Conservation (phyloP, 257 asterid species). For the Capsicum rhomboideum region DNA sequence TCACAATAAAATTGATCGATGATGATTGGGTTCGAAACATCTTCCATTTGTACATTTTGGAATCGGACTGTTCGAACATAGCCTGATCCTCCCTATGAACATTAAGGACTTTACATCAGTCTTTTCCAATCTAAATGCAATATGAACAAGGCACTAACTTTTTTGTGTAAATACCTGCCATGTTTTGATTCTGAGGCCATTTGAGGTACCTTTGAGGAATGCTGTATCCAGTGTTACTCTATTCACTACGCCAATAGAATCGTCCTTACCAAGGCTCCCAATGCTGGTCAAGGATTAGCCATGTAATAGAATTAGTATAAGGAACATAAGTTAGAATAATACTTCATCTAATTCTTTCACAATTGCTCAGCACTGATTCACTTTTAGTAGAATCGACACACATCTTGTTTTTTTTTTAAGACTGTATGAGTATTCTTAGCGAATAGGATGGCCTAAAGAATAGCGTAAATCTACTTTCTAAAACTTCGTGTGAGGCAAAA, state of each 20-base stretch:
- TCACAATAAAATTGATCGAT: slow-evolving; percentile 95
- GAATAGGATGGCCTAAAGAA: background rate
- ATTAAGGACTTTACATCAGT: background rate
- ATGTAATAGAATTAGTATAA: background rate
- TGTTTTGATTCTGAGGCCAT: slow-evolving; percentile 92
- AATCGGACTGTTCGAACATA: slow-evolving; percentile 52
- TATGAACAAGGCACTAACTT: background rate
- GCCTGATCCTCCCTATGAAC: slow-evolving; percentile 77
- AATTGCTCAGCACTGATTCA: too few relatives aligned
- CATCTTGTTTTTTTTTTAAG: background rate
- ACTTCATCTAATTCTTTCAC: too few relatives aligned
- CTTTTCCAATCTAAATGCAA: background rate
- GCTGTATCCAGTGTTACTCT: slow-evolving; percentile 62
- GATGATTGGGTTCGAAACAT: slow-evolving; percentile 81
- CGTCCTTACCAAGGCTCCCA: slow-evolving; percentile 91
- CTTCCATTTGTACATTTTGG: slow-evolving; percentile 70
- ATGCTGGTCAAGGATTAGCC: slow-evolving; percentile 38
- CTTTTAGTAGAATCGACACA: too few relatives aligned
- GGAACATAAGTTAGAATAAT: background rate
- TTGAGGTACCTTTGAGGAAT: slow-evolving; percentile 48
- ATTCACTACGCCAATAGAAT: slow-evolving; percentile 67
- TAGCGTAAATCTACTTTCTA: too few relatives aligned
- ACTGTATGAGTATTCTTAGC: background rate
- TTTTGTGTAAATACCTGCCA: slow-evolving; percentile 54
- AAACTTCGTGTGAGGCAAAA: too few relatives aligned